Percentiles rank a stretch among this genome's conserved stretches.
Conservation (phyloP, 306 rosid genomes). For the Gillenia trifoliata region DNA sequence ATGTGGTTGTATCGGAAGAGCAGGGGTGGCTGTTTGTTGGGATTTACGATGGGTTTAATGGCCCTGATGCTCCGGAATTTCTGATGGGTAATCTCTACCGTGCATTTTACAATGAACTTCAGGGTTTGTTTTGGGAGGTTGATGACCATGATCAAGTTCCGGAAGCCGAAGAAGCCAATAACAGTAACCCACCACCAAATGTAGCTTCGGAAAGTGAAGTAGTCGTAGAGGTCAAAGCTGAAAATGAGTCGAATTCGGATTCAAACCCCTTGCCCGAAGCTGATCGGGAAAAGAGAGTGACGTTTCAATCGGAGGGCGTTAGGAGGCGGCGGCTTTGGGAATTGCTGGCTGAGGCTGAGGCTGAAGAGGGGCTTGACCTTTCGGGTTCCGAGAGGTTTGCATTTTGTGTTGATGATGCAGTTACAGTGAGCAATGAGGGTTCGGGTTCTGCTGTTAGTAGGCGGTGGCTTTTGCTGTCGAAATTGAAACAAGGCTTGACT, state of each 20-base stretch:
- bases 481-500: slow-evolving; percentile 68
- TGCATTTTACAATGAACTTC: slow-evolving; percentile 76
- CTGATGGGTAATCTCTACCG: slow-evolving; percentile 81
- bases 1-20: slow-evolving; percentile 84
- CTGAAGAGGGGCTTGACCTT: slow-evolving; percentile 80
- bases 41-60: slow-evolving; percentile 84
- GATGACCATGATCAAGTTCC: slow-evolving; percentile 36
- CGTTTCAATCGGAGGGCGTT: slow-evolving; percentile 35
- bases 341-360: slow-evolving; percentile 70
- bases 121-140: slow-evolving; percentile 79
- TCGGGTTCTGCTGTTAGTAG: slow-evolving; percentile 65
- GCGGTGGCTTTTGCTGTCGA: slow-evolving; percentile 71
- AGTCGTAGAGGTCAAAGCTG: slow-evolving; percentile 17
- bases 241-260: slow-evolving; percentile 17
- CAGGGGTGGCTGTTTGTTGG: slow-evolving; percentile 92
- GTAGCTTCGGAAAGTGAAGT: slow-evolving; percentile 28
- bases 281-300: slow-evolving; percentile 22
- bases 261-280: slow-evolving; percentile 8
- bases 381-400: slow-evolving; percentile 92
- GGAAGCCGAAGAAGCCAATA: background rate
- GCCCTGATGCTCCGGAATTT: slow-evolving; percentile 88
- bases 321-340: slow-evolving; percentile 78
- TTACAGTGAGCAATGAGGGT: slow-evolving; percentile 61
- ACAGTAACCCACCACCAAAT: slow-evolving; percentile 17
- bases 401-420: slow-evolving; percentile 85